A percentile compares a stretch with the other conserved stretches of the same genome.
These are phyloP conservation scores for Royoungia palumana DNA, from an alignment of 768 basidiomycete species.

Conservation along the genomic window DNA sequence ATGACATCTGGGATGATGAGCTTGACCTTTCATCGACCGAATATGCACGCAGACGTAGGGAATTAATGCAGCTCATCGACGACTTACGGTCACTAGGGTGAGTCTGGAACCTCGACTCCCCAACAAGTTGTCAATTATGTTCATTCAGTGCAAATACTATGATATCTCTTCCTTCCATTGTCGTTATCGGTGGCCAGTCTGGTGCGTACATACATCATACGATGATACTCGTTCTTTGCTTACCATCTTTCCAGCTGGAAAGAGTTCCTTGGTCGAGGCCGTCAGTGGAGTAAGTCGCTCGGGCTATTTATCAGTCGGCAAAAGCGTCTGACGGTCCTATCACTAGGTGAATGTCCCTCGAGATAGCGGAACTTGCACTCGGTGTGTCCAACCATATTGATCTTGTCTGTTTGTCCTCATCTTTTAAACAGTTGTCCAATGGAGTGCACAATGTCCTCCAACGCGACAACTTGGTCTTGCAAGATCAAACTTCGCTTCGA, in stretches of 20 bases:
- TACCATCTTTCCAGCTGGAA: conserved; percentile 42
- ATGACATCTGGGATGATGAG: conserved; percentile 10
- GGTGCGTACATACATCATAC: conserved; percentile 30
- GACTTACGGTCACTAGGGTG: conserved; percentile 43
- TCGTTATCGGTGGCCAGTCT: conserved; percentile 56
- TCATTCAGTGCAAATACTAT: conserved; percentile 33
- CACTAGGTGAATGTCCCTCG: conserved; percentile 56
- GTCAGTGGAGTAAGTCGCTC: conserved; percentile 46
- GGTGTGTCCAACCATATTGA: conserved; percentile 30
- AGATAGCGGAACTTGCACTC: conserved; percentile 59
- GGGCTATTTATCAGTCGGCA: background rate
- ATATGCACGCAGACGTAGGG: conserved; percentile 40
- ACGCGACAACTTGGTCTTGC: conserved; percentile 40
- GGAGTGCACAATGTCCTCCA: conserved; percentile 48
- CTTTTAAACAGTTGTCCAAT: conserved; percentile 43
- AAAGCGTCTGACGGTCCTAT: background rate
- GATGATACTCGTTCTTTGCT: background rate
- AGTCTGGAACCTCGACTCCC: background rate
- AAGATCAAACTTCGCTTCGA: conserved; percentile 40
- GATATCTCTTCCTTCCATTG: conserved; percentile 49
- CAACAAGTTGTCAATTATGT: background rate
- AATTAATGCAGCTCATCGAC: conserved; percentile 38
- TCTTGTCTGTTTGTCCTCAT: background rate
- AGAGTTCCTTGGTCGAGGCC: conserved; percentile 58
- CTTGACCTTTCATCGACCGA: conserved; percentile 30